These are phyloP conservation scores for Lachancea nothofagi DNA, from an alignment of 805 yeast genomes.

Conservation along the genomic window DNA sequence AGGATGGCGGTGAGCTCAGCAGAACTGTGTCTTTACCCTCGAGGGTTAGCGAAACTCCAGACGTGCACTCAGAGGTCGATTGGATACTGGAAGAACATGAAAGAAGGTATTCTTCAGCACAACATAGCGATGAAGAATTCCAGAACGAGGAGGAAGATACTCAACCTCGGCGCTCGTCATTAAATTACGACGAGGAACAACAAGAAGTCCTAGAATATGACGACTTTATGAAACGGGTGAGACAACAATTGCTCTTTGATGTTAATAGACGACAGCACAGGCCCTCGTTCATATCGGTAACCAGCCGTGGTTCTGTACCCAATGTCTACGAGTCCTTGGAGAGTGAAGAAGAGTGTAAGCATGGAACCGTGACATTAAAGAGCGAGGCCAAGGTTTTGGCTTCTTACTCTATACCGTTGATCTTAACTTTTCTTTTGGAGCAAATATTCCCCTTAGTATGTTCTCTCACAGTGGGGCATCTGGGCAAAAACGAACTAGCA, in stretches of 20 bases:
- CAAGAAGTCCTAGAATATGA: constrained; percentile 24
- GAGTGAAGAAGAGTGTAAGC: constrained; percentile 26
- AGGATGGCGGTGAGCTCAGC: constrained; percentile 35
- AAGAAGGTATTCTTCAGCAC: constrained; percentile 33
- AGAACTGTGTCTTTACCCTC: constrained; percentile 40
- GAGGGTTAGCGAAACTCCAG: constrained; percentile 32
- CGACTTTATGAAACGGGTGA: constrained; percentile 29
- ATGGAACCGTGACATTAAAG: constrained; percentile 33
- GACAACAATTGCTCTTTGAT: constrained; percentile 17
- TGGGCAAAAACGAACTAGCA: constrained; percentile 74
- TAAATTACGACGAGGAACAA: constrained; percentile 4
- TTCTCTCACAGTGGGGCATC: constrained; percentile 75
- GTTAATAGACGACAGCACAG: constrained; percentile 14
- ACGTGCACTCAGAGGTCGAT: constrained; percentile 33
- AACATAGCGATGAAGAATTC: constrained; percentile 24
- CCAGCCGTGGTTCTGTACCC: constrained; percentile 31
- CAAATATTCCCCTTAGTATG: constrained; percentile 74
- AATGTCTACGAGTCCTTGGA: constrained; percentile 28
- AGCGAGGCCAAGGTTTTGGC: constrained; percentile 35
- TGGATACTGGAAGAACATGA: constrained; percentile 40
- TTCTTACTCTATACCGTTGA: constrained; percentile 47
- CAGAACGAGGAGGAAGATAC: constrained; percentile 12
- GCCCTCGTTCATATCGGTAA: constrained; percentile 28
- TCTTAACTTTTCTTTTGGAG: constrained; percentile 65
- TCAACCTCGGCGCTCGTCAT: neutral